Evolutionary conservation across 2,329 filamentous ascomycete genomes (phyloP), one percentile per base, ranked within the genome.

Genomic region (Ophiostoma sp.): DNA sequence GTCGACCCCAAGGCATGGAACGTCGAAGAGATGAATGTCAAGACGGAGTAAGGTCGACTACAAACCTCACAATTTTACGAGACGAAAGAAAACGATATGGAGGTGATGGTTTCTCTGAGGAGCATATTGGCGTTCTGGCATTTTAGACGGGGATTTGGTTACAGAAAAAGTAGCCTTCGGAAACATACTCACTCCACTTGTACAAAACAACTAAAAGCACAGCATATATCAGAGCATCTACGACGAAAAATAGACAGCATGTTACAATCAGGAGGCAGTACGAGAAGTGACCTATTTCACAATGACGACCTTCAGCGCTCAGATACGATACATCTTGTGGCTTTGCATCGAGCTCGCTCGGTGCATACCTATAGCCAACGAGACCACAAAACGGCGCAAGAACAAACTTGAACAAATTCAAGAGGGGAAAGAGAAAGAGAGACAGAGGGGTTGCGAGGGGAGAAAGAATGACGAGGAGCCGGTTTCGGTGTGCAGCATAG

Each of bases 1-100:
- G 88, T 92, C 31, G 91, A 93, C 77, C 90, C 85, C 31, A 83
- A 85, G 31, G 83, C 84, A 17, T 98, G 95, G 95, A 87, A 89
- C 71, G 84, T 94, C 33, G 88, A 89, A 75, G 92, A 95, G 80
- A 89, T 97, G 83, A 91, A 95, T 79, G 85, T 90, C 74, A 85
- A 87, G 84, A 83, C 22, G 76, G 76, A 57, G 81, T 82, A 69
- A 80, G 76, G 55, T 25, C 28, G 63, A 12, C 17, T 31, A 63
- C 22, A 59, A 71, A 22, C n/a, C 8, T 25, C 33, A n/a, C n/a
- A n/a, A n/a, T n/a, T n/a, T n/a, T n/a, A 45, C 36, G 52, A 45
- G 39, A 39, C 25, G 39, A 48, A 7, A 22, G 4, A 22, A 22
- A 7, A 52, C 6, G 50, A 52, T 33, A 19, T 28, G 12, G 22